These are phyloP conservation scores for Aspergillus unguis DNA, from an alignment of 2,329 filamentous ascomycete genomes.

Conservation along the genomic window DNA sequence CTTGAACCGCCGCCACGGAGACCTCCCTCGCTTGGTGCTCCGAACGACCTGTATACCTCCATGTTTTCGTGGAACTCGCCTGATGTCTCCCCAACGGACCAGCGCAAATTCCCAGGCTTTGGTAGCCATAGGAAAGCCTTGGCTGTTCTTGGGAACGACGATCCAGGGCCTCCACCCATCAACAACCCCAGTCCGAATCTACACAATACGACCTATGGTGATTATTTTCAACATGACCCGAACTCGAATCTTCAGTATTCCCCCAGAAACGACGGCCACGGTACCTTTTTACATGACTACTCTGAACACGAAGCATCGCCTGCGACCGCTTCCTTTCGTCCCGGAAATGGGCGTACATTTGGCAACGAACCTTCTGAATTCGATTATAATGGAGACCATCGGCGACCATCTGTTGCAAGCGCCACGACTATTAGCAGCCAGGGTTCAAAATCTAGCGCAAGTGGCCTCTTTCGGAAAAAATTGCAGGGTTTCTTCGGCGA, in stretches of 20 bases:
- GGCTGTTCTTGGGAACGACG: constrained; percentile 29
- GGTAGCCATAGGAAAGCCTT: constrained; percentile 35
- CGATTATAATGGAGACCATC: constrained; percentile 64
- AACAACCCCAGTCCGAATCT: constrained; percentile 22
- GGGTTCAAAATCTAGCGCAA: constrained; percentile 70
- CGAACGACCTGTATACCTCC: constrained; percentile 30
- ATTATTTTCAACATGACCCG: constrained; percentile 23
- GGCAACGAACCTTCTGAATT: constrained; percentile 61
- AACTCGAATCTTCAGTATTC: constrained; percentile 33
- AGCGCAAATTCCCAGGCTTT: constrained; percentile 33
- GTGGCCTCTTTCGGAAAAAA: constrained; percentile 71
- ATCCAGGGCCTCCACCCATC: constrained; percentile 23
- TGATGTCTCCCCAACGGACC: constrained; percentile 38
- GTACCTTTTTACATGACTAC: constrained; percentile 38
- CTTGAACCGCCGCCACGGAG: constrained; percentile 22
- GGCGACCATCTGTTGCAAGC: constrained; percentile 84
- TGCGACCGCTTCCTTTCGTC: constrained; percentile 67
- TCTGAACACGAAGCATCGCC: constrained; percentile 50
- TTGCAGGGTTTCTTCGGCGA: constrained; percentile 91
- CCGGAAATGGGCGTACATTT: constrained; percentile 51
- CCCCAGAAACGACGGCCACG: constrained; percentile 26
- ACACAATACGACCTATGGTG: constrained; percentile 17
- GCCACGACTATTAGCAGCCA: constrained; percentile 82
- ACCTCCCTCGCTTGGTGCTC: constrained; percentile 13
- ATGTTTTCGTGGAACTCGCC: constrained; percentile 37